Conservation (phyloP, 164 flowering plant species). For the Magnolia sinica region DNA sequence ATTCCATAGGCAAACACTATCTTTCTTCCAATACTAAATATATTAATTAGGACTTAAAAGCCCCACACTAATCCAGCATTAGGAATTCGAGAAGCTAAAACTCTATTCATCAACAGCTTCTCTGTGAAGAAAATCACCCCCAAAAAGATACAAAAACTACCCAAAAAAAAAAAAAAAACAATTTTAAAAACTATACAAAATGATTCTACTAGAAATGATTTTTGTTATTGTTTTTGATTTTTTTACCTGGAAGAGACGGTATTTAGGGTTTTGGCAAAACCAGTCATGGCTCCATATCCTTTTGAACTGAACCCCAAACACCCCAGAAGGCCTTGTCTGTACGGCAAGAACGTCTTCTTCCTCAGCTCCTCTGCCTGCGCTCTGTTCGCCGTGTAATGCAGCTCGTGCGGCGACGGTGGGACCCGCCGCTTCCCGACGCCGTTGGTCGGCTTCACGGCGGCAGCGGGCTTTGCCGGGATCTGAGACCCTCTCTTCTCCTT, state of each 20-base stretch:
- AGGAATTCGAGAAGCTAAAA: not conserved
- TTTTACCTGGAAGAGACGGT: slow-evolving; percentile 36
- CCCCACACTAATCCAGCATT: not conserved
- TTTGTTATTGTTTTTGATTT: no score
- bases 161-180: no score
- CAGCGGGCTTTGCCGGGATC: slow-evolving; percentile 4
- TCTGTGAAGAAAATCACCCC: not conserved
- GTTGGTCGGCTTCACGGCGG: slow-evolving; percentile 21
- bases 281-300: slow-evolving; percentile 41
- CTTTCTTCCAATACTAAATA: not conserved
- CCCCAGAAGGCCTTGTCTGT: slow-evolving; percentile 54
- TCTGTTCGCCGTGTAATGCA: slow-evolving; percentile 52
- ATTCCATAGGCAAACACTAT: not conserved
- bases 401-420: slow-evolving; percentile 44
- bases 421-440: slow-evolving; percentile 35
- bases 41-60: not conserved
- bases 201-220: not conserved
- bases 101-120: not conserved
- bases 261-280: slow-evolving; percentile 29
- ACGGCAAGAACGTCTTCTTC: slow-evolving; percentile 62
- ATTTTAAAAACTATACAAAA: not conserved
- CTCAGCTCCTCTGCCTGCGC: slow-evolving; percentile 69
- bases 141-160: not conserved
- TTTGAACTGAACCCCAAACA: slow-evolving; percentile 48
- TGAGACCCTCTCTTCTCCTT: not conserved